Percentiles rank a stretch among this genome's conserved stretches.
phyloP scores from a whole-genome alignment of 768 basidiomycete species.

The Dendrothele bispora region DNA sequence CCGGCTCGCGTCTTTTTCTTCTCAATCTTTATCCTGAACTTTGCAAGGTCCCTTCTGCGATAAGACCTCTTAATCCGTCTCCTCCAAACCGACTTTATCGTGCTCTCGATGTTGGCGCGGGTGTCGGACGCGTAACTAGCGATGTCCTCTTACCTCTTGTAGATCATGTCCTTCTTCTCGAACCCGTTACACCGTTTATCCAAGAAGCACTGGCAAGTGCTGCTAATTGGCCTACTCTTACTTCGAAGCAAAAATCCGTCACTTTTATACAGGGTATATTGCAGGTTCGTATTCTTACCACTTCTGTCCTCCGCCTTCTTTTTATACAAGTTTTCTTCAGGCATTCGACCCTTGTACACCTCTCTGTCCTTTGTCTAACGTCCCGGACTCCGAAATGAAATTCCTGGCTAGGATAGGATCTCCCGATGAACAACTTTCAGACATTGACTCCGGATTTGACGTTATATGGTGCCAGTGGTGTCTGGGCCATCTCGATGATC shows the following conservation, averaged over 20 bases:
- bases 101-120: conserved; percentile 92
- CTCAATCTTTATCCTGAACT: conserved; percentile 80
- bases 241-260: conserved; percentile 64
- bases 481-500: conserved; percentile 79
- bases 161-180: conserved; percentile 84
- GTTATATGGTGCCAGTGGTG: conserved; percentile 98
- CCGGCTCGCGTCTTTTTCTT: conserved; percentile 87
- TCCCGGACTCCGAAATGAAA: conserved; percentile 23
- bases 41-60: conserved; percentile 71
- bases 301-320: too few relatives aligned
- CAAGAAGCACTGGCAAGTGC: conserved; percentile 58
- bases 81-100: conserved; percentile 41
- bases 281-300: too few relatives aligned
- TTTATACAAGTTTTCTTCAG: too few relatives aligned
- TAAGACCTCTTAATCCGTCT: conserved; percentile 46
- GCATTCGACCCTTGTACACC: conserved; percentile 69
- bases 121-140: conserved; percentile 89
- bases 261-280: conserved; percentile 79
- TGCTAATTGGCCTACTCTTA: conserved; percentile 67
- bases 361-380: conserved; percentile 24
- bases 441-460: conserved; percentile 72
- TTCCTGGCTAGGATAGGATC: conserved; percentile 68
- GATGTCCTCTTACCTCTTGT: conserved; percentile 89
- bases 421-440: conserved; percentile 30
- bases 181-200: conserved; percentile 82